Base-by-base conservation (phyloP, 352 stramenopile species). In the Globisporangium heterothallicum region DNA sequence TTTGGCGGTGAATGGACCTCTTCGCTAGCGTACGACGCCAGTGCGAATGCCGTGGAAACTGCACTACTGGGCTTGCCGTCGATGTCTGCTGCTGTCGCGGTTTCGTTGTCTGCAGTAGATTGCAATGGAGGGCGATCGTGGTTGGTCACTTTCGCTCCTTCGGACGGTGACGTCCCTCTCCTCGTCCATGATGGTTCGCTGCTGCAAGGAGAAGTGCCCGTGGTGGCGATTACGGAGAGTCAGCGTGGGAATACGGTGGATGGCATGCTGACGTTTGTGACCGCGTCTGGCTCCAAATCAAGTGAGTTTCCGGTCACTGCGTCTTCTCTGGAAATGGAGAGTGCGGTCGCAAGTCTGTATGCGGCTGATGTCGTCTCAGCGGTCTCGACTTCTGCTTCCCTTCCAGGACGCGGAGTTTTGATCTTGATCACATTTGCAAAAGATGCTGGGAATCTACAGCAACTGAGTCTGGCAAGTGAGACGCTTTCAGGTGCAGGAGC, bases 91-190 rank as follows among this genome's bases (percentile, higher is more conserved):
- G 58, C 48, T 9, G 60, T 84, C 5, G 66, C 52, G 1, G 72
- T 77, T 1, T 46, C 53, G 30, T 8, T 18, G n/a, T 38, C 48
- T 10, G 21, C 35, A 13, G 34, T 26, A 1, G 55, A 65, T 35
- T 49, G 54, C 4, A 76, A 70, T 18, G 68, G 68, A 13, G 73
- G 68, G 1, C 49, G 53, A 8, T 49, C 64, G 0, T 87, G 78
- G 72, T 47, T 67, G 0, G 43, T 87, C 2, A 74, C 73, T 2
- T 87, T 86, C 49, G 45, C 68, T 4, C 58, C 49, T n/a, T 59
- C 44, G 6, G 42, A 61, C 25, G 76, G 64, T 0, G 45, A 75
- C 26, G 59, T 68, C 13, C 7, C 42, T 0, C 18, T 70, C 12
- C n/a, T 88, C 6, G 16, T 49, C 3, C 43, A 32, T 1, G 58